Conservation (phyloP, 768 basidiomycete species). For the Rhodosporidiobolus odoratus region DNA sequence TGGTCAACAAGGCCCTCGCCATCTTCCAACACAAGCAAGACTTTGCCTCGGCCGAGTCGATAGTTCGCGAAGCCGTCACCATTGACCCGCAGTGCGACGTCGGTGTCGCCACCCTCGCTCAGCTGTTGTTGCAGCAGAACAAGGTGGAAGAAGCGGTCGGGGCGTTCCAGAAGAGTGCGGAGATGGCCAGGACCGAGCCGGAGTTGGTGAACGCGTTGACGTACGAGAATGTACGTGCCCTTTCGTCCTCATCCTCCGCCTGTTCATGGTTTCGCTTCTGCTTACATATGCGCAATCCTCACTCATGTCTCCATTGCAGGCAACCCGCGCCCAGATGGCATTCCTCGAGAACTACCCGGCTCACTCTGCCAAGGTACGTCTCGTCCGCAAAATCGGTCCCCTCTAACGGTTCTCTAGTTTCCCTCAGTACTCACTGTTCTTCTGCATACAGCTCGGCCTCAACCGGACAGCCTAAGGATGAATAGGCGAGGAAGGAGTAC, state of each 20-base stretch:
- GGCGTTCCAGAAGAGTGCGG: slow-evolving; percentile 76
- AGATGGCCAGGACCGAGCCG: slow-evolving; percentile 81
- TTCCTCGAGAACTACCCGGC: slow-evolving; percentile 75
- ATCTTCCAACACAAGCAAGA: slow-evolving; percentile 95
- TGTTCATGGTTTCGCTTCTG: no score
- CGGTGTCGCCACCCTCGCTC: slow-evolving; percentile 90
- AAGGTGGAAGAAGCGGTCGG: slow-evolving; percentile 77
- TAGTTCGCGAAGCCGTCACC: slow-evolving; percentile 78
- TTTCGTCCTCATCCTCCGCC: no score
- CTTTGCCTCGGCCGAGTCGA: slow-evolving; percentile 68
- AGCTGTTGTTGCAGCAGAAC: slow-evolving; percentile 82
- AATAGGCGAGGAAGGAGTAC: no score
- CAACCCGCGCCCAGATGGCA: slow-evolving; percentile 72
- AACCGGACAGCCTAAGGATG: slow-evolving; percentile 10
- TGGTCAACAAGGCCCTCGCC: slow-evolving; percentile 97
- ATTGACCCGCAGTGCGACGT: slow-evolving; percentile 94
- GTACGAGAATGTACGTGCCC: slow-evolving; percentile 35
- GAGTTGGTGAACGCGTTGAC: slow-evolving; percentile 57
- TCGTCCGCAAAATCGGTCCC: neutral
- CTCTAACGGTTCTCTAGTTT: neutral
- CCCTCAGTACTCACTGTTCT: neutral
- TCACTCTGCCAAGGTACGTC: slow-evolving; percentile 18
- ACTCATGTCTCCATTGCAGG: slow-evolving; percentile 48
- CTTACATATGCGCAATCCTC: no score
- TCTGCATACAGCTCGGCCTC: neutral